Conservation (phyloP, 2,329 filamentous ascomycete genomes). For the Xylariaceae sp. region DNA sequence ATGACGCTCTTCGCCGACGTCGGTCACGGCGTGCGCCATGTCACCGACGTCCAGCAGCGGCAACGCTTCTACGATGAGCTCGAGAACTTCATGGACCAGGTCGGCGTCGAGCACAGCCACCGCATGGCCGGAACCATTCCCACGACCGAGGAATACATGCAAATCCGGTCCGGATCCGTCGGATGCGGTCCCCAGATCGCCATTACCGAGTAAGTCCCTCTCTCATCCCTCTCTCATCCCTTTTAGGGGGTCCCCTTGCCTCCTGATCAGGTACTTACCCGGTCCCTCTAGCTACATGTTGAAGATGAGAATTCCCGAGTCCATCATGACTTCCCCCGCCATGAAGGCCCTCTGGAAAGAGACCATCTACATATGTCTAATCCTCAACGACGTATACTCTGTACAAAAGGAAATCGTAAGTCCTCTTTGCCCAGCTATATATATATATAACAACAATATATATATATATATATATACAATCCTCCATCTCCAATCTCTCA, state of each 20-base stretch:
- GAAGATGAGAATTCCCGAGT: slow-evolving; percentile 24
- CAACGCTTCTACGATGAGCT: slow-evolving; percentile 27
- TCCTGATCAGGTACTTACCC: slow-evolving; percentile 4
- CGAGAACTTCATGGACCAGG: slow-evolving; percentile 28
- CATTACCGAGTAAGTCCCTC: slow-evolving; percentile 25
- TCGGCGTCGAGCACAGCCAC: slow-evolving; percentile 26
- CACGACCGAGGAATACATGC: slow-evolving; percentile 25
- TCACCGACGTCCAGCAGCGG: slow-evolving; percentile 23
- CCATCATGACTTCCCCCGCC: slow-evolving; percentile 23
- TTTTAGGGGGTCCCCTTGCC: too few relatives aligned
- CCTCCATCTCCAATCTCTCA: too few relatives aligned
- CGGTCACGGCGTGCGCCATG: slow-evolving; percentile 17
- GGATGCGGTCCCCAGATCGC: slow-evolving; percentile 28
- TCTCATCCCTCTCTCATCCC: not conserved
- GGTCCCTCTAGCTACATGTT: slow-evolving; percentile 23
- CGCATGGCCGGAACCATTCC: slow-evolving; percentile 27
- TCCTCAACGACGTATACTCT: slow-evolving; percentile 28
- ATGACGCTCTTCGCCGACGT: slow-evolving; percentile 28
- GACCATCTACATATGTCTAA: slow-evolving; percentile 26
- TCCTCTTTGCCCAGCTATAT: not conserved
- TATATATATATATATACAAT: too few relatives aligned
- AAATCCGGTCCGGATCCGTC: slow-evolving; percentile 27
- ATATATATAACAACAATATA: too few relatives aligned
- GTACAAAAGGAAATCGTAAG: slow-evolving; percentile 29
- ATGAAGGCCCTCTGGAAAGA: slow-evolving; percentile 28